Conservation (phyloP, 768 basidiomycete species). For the Mycena chlorophos region DNA sequence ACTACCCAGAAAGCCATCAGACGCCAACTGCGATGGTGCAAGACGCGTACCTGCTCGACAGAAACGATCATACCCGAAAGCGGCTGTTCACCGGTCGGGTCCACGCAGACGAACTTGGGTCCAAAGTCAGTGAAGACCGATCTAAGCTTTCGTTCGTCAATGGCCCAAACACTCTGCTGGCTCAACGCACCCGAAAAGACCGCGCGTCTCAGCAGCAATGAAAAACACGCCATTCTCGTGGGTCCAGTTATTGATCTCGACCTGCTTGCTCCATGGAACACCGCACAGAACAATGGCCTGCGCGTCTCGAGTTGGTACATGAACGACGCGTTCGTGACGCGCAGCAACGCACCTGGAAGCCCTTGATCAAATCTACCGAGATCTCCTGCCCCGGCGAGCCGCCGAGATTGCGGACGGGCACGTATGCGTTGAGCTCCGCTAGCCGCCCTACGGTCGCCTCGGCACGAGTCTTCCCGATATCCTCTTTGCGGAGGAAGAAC, state of each 20-base stretch:
- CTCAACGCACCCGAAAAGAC: conserved; percentile 81
- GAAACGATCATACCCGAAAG: conserved; percentile 94
- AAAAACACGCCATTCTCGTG: conserved; percentile 88
- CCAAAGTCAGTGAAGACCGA: conserved; percentile 98
- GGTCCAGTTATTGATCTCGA: conserved; percentile 96
- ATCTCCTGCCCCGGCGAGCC: conserved; percentile 77
- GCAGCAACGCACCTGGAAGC: conserved; percentile 90
- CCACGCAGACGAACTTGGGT: conserved; percentile 89
- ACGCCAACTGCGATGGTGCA: conserved; percentile 1
- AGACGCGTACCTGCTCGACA: conserved; percentile 68
- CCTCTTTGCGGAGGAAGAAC: conserved; percentile 91
- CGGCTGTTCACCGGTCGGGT: conserved; percentile 96
- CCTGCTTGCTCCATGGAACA: conserved; percentile 72
- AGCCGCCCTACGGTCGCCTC: conserved; percentile 84
- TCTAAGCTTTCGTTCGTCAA: conserved; percentile 40
- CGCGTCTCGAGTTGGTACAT: conserved; percentile 10
- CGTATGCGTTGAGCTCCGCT: conserved; percentile 93
- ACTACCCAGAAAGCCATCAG: conserved; percentile 42
- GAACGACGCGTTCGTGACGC: conserved; percentile 19
- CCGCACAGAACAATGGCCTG: conserved; percentile 91
- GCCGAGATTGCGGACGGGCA: conserved; percentile 86
- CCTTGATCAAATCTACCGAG: conserved; percentile 75
- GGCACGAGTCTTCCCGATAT: conserved; percentile 87
- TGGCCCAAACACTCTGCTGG: conserved; percentile 1
- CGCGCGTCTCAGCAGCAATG: conserved; percentile 86